Base-by-base conservation (phyloP, 2,329 filamentous ascomycete species). In the Hypoxylon sp. region DNA sequence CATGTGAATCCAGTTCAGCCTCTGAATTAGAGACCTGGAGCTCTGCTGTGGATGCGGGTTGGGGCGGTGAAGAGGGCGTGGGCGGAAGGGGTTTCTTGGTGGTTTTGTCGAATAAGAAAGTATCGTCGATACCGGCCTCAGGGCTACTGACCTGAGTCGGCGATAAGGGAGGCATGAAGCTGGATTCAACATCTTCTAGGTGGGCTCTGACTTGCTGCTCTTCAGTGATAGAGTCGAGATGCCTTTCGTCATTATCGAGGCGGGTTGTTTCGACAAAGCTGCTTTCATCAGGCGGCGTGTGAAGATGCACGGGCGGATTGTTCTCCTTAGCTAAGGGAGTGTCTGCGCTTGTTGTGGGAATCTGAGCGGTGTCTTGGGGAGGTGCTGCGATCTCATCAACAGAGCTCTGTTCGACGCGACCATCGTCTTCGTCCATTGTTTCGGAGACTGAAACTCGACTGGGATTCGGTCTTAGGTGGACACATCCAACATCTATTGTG, bases 131-230 rank as follows among this genome's bases (percentile, higher is more conserved):
- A 50, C 82, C 85, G 68, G 79, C 79, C 32, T 80, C 78, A 8
- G 81, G 77, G 53, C 82, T 79, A 34, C 81, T 48, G n/a, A 73
- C 67, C 14, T 71, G 82, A 48, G 89, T 82, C 11, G 88, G 87
- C 6, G 88, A 90, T 5, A 86, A 75, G 5, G 84, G 82, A 1
- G 86, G 84, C 58, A 88, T 75, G 72, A 90, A 90, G 78, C 88
- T 90, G 32, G 88, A 90, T 73, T 91, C 88, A 67, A 90, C 83
- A 72, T 90, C 88, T 70, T 85, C 82, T 19, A 90, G 76, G 73
- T 90, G 87, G 59, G 84, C 82, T 66, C 83, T 81, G 19, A 88
- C 81, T 45, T 82, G 82, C 48, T 83, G 81, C 69, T 77, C 76
- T 41, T 88, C 85, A 45, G 83, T 83, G 43, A 86, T 74, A 2